Evolutionary conservation across 2,329 filamentous ascomycete species (phyloP), one percentile per base, ranked within the genome.

Genomic region (Emmonsiellopsis sp.): DNA sequence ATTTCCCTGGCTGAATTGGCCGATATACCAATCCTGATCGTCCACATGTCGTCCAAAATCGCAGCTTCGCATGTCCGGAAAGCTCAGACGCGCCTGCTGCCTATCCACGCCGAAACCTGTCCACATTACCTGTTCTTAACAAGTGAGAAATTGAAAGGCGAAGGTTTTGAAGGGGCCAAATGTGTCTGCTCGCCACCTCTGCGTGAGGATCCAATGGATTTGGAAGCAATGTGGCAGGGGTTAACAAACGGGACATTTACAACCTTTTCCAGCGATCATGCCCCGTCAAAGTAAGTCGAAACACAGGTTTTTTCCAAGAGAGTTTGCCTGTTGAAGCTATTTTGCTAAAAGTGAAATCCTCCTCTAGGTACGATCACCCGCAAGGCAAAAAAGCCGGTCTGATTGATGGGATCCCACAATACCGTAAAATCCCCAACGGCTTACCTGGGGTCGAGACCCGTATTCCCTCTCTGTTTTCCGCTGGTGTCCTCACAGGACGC

Each of bases 81-180:
- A 15, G 79, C 79, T 0, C 78, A 81, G 60, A 74, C 73, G 7
- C 62, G 70, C 3, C 72, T 75, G 0, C 67, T 80, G 8, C 78
- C 79, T 0, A 70, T 81, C 20, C 76, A 79, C 57, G 79, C 76
- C 1, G 79, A 81, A 62, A 82, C 79, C 1, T 82, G 79, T 60
- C 79, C 79, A 2, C 79, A 82, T 53, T 82, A 82, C 57, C 70
- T 82, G 13, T 78, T 79, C 57, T 67, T 82, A n/a, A 76, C 76
- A 1, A 71, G 74, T n/a, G 67, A 72, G 7, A 67, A 74, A 49
- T 65, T 79, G 5, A 69, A 72, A 34, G 67, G 67, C 7, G 69
- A 66, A 0, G 68, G 69, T 5, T 64, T 68, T 32, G 62, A 69
- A 52, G 78, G 78, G 11, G 77, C 78, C 5, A 80, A 80, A 65